Evolutionary conservation across 78 protist genomes (phyloP).

Genomic region (Speleostelium caveatum): DNA sequence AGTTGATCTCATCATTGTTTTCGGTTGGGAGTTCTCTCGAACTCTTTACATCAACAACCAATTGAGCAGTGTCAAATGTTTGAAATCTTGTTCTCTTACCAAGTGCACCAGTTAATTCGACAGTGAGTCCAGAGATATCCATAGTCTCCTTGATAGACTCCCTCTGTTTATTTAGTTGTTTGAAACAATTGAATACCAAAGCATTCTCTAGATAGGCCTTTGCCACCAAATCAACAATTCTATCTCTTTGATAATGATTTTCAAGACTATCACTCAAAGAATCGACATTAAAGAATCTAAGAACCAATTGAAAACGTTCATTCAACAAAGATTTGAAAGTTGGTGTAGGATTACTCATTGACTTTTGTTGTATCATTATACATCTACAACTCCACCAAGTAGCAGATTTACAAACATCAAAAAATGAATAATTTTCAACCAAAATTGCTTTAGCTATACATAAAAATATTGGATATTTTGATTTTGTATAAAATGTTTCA

Average conservation of each 20-base stretch:
- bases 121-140: constrained; percentile 16
- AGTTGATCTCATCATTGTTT: neutral
- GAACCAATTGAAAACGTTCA: constrained; percentile 65
- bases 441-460: constrained; percentile 23
- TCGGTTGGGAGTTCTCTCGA: neutral
- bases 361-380: constrained; percentile 45
- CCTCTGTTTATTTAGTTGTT: constrained; percentile 8
- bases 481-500: constrained; percentile 40
- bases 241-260: neutral
- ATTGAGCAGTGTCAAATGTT: constrained; percentile 81
- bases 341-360: constrained; percentile 47
- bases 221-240: constrained; percentile 34
- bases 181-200: constrained; percentile 32
- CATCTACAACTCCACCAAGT: constrained; percentile 66
- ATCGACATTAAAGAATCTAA: constrained; percentile 8
- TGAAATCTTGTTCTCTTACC: constrained; percentile 89
- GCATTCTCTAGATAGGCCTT: constrained; percentile 28
- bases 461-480: constrained; percentile 38
- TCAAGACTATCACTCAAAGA: neutral
- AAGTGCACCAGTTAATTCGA: constrained; percentile 82
- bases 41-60: constrained; percentile 50
- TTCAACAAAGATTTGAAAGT: constrained; percentile 28
- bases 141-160: constrained; percentile 44
- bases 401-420: constrained; percentile 42
- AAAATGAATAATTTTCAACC: constrained; percentile 31